Base-by-base conservation (phyloP, 1,284 basidiomycete species). In the Heterobasidion irregulare region DNA sequence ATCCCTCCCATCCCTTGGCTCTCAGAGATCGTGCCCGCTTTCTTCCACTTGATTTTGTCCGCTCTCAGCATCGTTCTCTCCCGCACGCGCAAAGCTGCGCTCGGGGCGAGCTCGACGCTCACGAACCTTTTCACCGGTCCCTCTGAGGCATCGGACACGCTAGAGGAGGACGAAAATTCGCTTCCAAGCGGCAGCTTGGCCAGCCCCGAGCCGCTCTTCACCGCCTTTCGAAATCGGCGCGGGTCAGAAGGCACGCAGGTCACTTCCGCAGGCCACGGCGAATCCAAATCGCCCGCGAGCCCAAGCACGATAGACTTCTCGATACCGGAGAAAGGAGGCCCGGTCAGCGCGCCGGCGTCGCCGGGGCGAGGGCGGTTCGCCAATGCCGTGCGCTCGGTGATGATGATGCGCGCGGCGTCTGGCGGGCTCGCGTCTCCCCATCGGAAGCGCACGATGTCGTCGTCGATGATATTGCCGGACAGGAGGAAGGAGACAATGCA, bases 371-470 rank as follows among this genome's bases (percentile, higher is more conserved):
- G 65, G 33, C 70, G 75, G 16, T 73, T 78, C 54, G 65, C 64
- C 47, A 70, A 70, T 57, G 69, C 74, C n/a, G 74, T 79, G 10
- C 72, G 75, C 35, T 73, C 70, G 26, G 76, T 79, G 26, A 76
- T 78, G 60, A 77, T 70, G 73, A 64, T 78, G 63, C 76, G 68
- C 53, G 64, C 65, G 34, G 62, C 66, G n/a, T 56, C 66, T 51
- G 70, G 70, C 58, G 64, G 66, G 63, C 56, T 50, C 15, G 47
- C 43, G 59, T 51, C 54, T 45, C 58, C 9, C 53, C 64, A 58
- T 47, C 58, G 59, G 54, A 67, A 65, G 41, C 64, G 63, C 53
- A 70, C 77, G 35, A 71, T 56, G 46, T 53, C 60, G 5, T 53
- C 60, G 5, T 36, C 53, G 16, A 4, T 72, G 36, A 79, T 77